These are phyloP conservation scores for Botrytis hyacinthi DNA, from an alignment of 2,329 filamentous ascomycete genomes.

Conservation along the genomic window DNA sequence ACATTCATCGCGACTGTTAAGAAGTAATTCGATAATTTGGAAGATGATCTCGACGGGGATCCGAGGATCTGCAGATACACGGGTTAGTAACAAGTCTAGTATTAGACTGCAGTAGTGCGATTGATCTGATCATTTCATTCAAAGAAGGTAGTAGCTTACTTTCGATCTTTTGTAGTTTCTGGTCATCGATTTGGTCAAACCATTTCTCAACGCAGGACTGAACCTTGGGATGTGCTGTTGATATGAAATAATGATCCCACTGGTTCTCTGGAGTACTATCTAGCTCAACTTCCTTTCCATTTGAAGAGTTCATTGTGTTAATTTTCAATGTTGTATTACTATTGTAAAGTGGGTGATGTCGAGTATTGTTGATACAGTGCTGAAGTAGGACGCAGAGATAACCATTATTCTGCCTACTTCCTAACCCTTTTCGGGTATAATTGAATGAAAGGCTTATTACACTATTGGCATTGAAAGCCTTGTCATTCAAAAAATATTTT, in stretches of 20 bases:
- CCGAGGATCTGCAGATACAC: not conserved
- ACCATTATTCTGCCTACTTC: not conserved
- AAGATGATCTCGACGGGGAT: not conserved
- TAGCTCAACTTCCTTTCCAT: rapidly evolving
- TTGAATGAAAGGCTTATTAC: not conserved
- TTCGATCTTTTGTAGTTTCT: not conserved
- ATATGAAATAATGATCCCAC: not conserved
- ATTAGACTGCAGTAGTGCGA: not conserved
- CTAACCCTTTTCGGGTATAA: not conserved
- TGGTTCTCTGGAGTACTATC: not conserved
- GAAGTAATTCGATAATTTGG: not conserved
- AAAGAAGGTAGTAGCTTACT: not conserved
- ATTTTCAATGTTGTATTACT: not conserved
- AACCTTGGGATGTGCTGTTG: not conserved
- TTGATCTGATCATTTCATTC: rapidly evolving
- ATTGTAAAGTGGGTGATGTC: too few species aligned
- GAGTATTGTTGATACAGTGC: not conserved
- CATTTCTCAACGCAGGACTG: not conserved
- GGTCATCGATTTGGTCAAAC: not conserved
- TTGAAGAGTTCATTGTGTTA: not conserved
- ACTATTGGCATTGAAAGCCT: not conserved
- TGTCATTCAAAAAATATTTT: not conserved
- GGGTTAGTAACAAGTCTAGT: not conserved
- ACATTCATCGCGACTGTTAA: not conserved
- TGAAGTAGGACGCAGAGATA: not conserved